Base-by-base conservation (phyloP, 1,284 basidiomycete species). In the Ceratobasidium sp. region DNA sequence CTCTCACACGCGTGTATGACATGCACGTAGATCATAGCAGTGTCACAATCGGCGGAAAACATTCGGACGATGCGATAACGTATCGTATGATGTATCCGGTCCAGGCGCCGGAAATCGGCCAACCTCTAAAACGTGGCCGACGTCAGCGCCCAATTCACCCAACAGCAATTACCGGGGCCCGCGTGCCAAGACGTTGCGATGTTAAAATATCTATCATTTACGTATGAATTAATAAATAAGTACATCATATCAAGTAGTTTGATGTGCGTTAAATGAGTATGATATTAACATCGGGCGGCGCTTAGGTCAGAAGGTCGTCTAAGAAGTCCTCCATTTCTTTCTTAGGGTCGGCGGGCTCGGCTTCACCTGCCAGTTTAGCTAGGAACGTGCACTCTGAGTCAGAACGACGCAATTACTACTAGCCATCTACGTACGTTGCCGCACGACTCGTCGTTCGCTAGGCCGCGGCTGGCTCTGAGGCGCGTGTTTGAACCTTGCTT, bases 311-410 rank as follows among this genome's bases (percentile, higher is more conserved):
- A 2, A 93, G 79, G 67, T 92, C 91, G 76, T 93, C 92, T 45
- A 93, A 81, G 78, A 92, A 93, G 54, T 89, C 89, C 81, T 93
- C 87, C 90, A 93, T 90, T 59, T 89, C 85, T 47, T 83, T 83
- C 79, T 89, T 89, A 24, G 86, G 83, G 48, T 83, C 82, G 80
- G 89, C 89, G 22, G 80, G 79, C 54, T 67, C 64, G 57, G 29
- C 54, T 14, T 67, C 66, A 7, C 59, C 64, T 41, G 33, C 74
- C 24, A 66, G 33, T 31, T 54, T 62, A 17, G 64, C 74, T 75
- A 41, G 19, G 47, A n/a, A 36, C n/a, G 33, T 33, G 41, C 45
- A 51, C 24, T 41, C 36, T 4, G 36, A 41, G 36, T 41, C 36
- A 41, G 36, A 29, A 47, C 22, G 17, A 48, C 31, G 14, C 14